A percentile compares a stretch with the other conserved stretches of the same genome.
phyloP scores from a whole-genome alignment of 345 rosid genomes.

The Turritis glabra region DNA sequence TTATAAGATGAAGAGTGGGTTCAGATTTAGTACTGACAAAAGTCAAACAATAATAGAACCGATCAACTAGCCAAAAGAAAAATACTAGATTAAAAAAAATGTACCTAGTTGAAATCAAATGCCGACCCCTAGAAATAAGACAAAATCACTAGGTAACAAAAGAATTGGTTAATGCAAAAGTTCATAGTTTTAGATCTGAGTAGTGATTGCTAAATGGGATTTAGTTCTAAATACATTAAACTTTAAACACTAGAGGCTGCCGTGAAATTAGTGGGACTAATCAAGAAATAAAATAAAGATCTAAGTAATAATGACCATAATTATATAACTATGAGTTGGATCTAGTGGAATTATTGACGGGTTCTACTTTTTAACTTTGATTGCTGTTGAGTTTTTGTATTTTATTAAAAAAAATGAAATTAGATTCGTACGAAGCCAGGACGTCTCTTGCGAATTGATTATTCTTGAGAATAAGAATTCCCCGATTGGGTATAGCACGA shows the following conservation, averaged over 20 bases:
- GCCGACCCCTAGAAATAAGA: background rate
- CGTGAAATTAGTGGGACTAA: conserved; percentile 23
- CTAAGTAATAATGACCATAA: background rate
- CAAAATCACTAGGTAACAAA: background rate
- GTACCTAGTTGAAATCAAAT: conserved; percentile 7
- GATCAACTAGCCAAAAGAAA: background rate
- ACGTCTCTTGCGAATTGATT: background rate
- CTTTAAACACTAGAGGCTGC: conserved; percentile 20
- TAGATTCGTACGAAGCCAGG: conserved; percentile 11
- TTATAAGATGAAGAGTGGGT: background rate
- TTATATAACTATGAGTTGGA: conserved; percentile 28
- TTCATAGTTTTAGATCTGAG: background rate
- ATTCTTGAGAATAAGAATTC: background rate
- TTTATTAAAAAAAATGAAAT: background rate
- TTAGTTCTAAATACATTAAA: conserved; percentile 9
- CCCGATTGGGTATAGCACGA: conserved; percentile 11
- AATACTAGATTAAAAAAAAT: background rate
- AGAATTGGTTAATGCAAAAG: background rate
- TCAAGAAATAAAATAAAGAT: background rate
- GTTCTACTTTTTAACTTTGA: conserved; percentile 10
- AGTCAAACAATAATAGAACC: background rate
- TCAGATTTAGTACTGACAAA: background rate
- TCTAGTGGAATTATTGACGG: conserved; percentile 23
- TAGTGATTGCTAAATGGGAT: conserved; percentile 7
- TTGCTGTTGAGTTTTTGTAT: background rate